Evolutionary conservation across 768 basidiomycete genomes (phyloP).

Genomic region (Termitomyces sp.): DNA sequence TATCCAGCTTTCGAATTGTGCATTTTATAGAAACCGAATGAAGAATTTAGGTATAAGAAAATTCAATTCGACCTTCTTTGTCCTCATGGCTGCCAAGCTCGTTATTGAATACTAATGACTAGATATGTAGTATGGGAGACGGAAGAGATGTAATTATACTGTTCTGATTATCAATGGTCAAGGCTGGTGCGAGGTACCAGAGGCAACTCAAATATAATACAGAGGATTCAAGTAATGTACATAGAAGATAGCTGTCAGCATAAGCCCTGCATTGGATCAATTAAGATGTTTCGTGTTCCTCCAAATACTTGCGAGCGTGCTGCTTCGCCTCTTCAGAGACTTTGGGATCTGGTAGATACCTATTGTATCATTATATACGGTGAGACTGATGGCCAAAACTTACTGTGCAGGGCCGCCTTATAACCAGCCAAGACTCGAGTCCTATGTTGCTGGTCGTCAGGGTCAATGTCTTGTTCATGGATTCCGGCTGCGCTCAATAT

Average conservation of each 20-base stretch:
- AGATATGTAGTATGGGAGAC: no score
- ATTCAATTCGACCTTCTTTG: no score
- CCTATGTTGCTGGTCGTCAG: slow-evolving; percentile 37
- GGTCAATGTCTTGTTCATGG: slow-evolving; percentile 21
- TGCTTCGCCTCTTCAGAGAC: slow-evolving; percentile 20
- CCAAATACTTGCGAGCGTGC: slow-evolving; percentile 15
- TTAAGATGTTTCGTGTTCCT: slow-evolving; percentile 9
- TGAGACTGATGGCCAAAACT: neutral
- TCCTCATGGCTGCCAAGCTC: no score
- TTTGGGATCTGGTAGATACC: slow-evolving; percentile 10
- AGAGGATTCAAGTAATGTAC: neutral
- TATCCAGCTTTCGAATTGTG: no score
- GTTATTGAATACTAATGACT: no score
- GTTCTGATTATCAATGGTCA: no score
- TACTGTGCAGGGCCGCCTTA: slow-evolving; percentile 54
- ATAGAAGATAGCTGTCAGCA: neutral
- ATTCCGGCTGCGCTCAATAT: slow-evolving; percentile 48
- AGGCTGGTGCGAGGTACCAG: no score
- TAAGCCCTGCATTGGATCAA: neutral
- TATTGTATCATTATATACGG: neutral
- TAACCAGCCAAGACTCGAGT: slow-evolving; percentile 53
- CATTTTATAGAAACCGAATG: no score
- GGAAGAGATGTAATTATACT: no score
- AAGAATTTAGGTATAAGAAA: no score
- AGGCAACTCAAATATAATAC: no score